Evolutionary conservation across 768 basidiomycete species (phyloP), one percentile per base, ranked within the genome.

Genomic region (Leccinum sublutescens): DNA sequence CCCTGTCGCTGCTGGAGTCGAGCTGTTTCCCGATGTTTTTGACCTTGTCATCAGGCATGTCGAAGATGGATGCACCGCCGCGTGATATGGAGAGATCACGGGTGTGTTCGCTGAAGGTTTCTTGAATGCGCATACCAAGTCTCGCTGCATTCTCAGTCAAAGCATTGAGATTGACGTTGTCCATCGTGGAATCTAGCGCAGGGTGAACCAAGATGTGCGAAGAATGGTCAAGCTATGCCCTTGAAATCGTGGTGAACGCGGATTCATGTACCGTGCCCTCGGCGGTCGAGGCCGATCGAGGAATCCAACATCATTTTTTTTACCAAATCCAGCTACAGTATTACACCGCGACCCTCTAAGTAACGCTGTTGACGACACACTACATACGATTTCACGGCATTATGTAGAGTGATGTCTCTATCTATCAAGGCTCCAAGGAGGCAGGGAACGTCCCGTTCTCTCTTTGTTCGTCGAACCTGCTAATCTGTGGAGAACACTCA

Each of bases 391-490:
- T 68, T 52, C 54, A 50, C 29, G 21, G 14, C 17, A 48, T 29
- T 17, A 54, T 49, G 12, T 51, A 34, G 2, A 51, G 29, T 31
- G 12, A 27, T 50, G 21, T 43, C n/a, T 43, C 43, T 49, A 61
- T 65, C 60, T 71, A 70, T 82, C 77, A 86, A 62, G 87, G 87
- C 71, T 96, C 93, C 68, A 97, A 78, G 12, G 92, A 93, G 11
- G 92, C 91, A 34, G 94, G 92, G 86, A 97, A 97, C 21, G 89
- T 90, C 59, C 92, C 93, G 64, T 76, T 87, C 74, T 98, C 95
- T 73, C 95, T 86, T 77, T 98, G 94, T 57, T 96, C 95, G 72
- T 99, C 95, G 80, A 89, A 98, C 78, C 88, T 93, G 68, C 79
- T 71, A 73, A 89, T 86, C 96, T 94, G 71, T 15, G 48, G 56